These are phyloP conservation scores for Protomyces pachydermus DNA, from an alignment of 1,139 yeast genomes.

Conservation along the genomic window DNA sequence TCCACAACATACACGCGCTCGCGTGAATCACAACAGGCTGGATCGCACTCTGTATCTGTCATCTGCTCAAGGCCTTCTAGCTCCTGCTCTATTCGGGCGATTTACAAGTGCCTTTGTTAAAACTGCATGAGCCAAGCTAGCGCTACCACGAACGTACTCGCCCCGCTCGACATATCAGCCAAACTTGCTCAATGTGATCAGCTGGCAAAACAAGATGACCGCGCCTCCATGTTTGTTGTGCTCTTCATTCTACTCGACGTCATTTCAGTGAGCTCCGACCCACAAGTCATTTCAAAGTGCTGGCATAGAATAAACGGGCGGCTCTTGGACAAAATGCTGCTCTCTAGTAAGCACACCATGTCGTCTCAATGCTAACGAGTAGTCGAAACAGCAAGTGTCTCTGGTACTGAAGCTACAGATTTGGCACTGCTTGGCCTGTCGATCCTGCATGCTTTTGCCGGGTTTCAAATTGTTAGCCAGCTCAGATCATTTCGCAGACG, in stretches of 20 bases:
- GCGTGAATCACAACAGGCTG: no score
- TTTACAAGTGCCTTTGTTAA: no score
- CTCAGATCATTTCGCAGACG: not conserved
- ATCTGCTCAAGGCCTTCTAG: no score
- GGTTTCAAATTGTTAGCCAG: not conserved
- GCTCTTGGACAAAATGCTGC: constrained; percentile 11
- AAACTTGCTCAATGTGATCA: not conserved
- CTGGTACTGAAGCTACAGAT: constrained; percentile 1
- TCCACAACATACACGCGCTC: no score
- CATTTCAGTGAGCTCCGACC: not conserved
- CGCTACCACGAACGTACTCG: no score
- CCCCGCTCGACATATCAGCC: not conserved
- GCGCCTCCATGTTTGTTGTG: constrained; percentile 11
- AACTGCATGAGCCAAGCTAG: no score
- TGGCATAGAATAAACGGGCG: constrained; percentile 4
- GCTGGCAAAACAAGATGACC: constrained; percentile 9
- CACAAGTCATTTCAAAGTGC: not conserved
- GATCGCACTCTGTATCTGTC: no score
- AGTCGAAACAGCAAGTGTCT: not conserved
- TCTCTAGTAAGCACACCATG: not conserved
- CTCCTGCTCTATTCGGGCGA: no score
- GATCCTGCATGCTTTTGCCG: constrained; percentile 7
- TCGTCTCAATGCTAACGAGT: not conserved
- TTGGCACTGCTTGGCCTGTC: constrained; percentile 2
- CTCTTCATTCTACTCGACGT: constrained; percentile 9